Conservation (phyloP, 1,139 yeast species). For the Yamadazyma dendronema region DNA sequence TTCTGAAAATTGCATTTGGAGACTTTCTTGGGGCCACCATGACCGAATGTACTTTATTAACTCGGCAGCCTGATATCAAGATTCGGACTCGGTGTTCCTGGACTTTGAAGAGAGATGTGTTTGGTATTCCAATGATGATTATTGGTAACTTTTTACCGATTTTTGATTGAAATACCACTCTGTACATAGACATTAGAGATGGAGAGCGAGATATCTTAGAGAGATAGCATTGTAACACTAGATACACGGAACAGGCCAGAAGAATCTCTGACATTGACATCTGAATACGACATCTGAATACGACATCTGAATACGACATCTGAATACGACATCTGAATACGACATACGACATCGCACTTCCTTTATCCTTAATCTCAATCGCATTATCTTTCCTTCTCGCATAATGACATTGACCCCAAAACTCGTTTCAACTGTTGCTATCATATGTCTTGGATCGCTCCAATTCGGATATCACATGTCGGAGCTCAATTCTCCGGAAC, state of each 20-base stretch:
- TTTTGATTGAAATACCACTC: slow-evolving; percentile 22
- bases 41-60: slow-evolving; percentile 75
- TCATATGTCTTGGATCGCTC: slow-evolving; percentile 44
- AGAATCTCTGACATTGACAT: no score
- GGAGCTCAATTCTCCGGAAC: slow-evolving; percentile 47
- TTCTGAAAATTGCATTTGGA: slow-evolving; percentile 84
- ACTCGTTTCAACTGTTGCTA: slow-evolving; percentile 30
- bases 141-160: slow-evolving; percentile 90
- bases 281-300: no score
- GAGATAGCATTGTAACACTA: no score
- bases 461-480: slow-evolving; percentile 54
- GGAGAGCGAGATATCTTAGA: no score
- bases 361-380: no score
- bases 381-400: no score
- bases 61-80: slow-evolving; percentile 48
- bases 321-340: no score
- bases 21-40: slow-evolving; percentile 89
- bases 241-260: no score
- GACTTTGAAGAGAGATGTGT: slow-evolving; percentile 72
- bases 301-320: no score
- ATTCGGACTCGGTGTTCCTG: slow-evolving; percentile 80
- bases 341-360: no score
- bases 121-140: slow-evolving; percentile 83
- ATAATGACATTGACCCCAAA: not conserved
- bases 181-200: not conserved